A percentile compares a stretch with the other conserved stretches of the same genome.
Evolutionary conservation across 2,329 filamentous ascomycete genomes (phyloP).

Genomic region (Nannizzia gypsea): DNA sequence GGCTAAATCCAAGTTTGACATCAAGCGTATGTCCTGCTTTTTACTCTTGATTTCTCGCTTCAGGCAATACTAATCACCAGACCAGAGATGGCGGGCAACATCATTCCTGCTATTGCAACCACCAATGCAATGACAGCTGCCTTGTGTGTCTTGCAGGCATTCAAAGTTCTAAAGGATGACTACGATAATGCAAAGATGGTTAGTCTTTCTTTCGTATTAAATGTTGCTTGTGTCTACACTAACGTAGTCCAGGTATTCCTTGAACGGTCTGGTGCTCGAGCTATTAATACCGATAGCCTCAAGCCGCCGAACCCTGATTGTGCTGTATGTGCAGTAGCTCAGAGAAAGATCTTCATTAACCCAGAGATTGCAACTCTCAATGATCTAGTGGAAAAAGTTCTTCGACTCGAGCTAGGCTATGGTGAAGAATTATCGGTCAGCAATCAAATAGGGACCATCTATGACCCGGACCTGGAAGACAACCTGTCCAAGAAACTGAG

Average conservation of each 20-base stretch:
- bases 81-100: conserved; percentile 91
- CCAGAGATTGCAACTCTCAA: conserved; percentile 59
- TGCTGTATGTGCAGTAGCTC: conserved; percentile 66
- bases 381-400: conserved; percentile 64
- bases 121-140: conserved; percentile 95
- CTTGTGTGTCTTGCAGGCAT: conserved; percentile 80
- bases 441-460: conserved; percentile 65
- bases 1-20: conserved; percentile 80
- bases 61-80: conserved; percentile 9
- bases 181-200: conserved; percentile 64
- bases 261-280: conserved; percentile 50
- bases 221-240: neutral
- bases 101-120: conserved; percentile 95
- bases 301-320: conserved; percentile 66
- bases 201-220: conserved; percentile 13
- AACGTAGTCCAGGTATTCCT: conserved; percentile 55
- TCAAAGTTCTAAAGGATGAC: conserved; percentile 72
- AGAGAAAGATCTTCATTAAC: conserved; percentile 57
- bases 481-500: conserved; percentile 68
- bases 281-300: conserved; percentile 45
- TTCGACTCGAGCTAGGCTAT: conserved; percentile 61
- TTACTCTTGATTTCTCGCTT: neutral
- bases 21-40: conserved; percentile 51
- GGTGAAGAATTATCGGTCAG: conserved; percentile 69
- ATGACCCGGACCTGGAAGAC: conserved; percentile 79